phyloP scores from a whole-genome alignment of 176 grass and related monocot species.

The Phoenix dactylifera region DNA sequence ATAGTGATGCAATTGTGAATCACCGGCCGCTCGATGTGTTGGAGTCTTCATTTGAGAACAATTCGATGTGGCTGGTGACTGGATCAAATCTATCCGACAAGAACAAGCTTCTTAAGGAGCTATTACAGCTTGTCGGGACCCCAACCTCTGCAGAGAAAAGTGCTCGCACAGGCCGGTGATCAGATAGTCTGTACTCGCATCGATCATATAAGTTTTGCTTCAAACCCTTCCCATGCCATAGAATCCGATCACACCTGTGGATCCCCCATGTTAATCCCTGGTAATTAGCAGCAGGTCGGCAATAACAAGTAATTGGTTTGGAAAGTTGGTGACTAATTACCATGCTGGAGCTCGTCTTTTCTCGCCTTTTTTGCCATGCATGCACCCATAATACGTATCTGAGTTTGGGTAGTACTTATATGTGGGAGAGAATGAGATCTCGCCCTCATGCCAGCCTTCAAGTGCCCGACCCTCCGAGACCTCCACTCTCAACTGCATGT shows the following conservation, averaged over 20 bases:
- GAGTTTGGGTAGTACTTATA: constrained; percentile 77
- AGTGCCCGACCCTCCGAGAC: constrained; percentile 32
- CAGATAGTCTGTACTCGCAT: constrained; percentile 53
- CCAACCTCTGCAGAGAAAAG: constrained; percentile 41
- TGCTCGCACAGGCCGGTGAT: constrained; percentile 63
- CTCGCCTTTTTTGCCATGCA: constrained; percentile 20
- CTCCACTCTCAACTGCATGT: constrained; percentile 27
- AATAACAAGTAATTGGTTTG: background rate
- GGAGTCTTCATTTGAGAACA: background rate
- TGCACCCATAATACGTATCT: constrained; percentile 51
- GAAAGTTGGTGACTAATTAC: constrained; percentile 6
- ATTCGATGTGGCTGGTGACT: background rate
- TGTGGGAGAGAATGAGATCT: constrained; percentile 54
- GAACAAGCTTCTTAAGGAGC: constrained; percentile 58
- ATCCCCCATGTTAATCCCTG: too few species aligned
- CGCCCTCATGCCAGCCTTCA: constrained; percentile 54
- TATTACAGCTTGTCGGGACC: constrained; percentile 25
- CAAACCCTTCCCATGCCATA: constrained; percentile 50
- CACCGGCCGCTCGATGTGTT: too few species aligned
- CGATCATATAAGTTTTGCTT: constrained; percentile 43
- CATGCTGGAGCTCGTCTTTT: constrained; percentile 77
- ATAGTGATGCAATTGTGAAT: too few species aligned
- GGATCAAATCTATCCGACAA: constrained; percentile 44
- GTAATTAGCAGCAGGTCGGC: too few species aligned
- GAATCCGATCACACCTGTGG: constrained; percentile 55